A percentile compares a stretch with the other conserved stretches of the same genome.
Conservation (phyloP, 139 green algal species). For the Asterochloris erici region DNA sequence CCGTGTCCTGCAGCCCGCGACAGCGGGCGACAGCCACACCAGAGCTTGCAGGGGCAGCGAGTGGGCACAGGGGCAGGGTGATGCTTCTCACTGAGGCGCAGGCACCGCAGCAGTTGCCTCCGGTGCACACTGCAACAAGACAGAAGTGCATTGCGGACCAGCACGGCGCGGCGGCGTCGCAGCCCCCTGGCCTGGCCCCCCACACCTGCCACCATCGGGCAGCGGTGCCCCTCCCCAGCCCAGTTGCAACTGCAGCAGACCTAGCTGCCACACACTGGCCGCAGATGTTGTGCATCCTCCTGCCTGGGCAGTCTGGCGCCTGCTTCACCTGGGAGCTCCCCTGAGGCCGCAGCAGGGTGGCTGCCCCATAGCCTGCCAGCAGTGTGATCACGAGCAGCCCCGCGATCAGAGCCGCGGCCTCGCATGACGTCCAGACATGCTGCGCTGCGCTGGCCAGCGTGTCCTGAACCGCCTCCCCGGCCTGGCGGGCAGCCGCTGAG, state of each 20-base stretch:
- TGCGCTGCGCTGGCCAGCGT: conserved; percentile 7
- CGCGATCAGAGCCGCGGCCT: conserved; percentile 1
- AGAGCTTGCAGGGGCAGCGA: too few relatives aligned
- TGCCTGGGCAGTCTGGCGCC: not conserved
- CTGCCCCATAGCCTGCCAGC: conserved; percentile 4
- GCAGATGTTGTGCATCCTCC: conserved; percentile 2
- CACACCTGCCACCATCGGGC: not conserved
- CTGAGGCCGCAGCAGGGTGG: conserved; percentile 4
- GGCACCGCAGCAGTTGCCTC: too few relatives aligned
- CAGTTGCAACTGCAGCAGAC: not conserved
- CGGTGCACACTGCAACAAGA: too few relatives aligned
- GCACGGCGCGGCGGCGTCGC: too few relatives aligned
- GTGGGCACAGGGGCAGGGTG: too few relatives aligned
- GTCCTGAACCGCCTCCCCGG: conserved; percentile 9
- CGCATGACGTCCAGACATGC: not conserved
- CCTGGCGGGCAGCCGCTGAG: not conserved
- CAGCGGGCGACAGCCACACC: too few relatives aligned
- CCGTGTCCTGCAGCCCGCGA: too few relatives aligned
- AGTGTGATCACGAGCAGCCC: conserved; percentile 9
- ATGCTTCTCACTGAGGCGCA: too few relatives aligned
- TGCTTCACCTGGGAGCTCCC: not conserved
- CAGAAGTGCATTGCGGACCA: too few relatives aligned
- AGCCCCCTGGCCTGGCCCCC: too few relatives aligned
- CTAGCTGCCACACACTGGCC: conserved; percentile 1
- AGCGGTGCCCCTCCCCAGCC: not conserved